These are phyloP conservation scores for Carex myosuroides DNA, from an alignment of 176 grass and related monocot species.

Conservation along the genomic window DNA sequence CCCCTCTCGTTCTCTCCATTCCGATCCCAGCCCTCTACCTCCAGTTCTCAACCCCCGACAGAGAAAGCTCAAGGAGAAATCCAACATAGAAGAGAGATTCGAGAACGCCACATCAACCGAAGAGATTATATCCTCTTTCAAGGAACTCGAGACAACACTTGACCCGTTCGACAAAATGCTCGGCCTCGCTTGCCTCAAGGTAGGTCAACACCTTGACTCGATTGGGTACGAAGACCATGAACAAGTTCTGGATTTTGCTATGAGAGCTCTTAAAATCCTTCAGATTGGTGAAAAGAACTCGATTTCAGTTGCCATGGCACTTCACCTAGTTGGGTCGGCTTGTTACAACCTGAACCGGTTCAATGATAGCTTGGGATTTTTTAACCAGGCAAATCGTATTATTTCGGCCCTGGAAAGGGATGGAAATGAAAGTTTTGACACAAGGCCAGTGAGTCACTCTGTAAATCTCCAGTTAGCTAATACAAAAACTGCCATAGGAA, in stretches of 20 bases:
- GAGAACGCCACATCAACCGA: conserved; percentile 49
- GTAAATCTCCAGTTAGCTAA: conserved; percentile 67
- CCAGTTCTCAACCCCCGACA: neutral
- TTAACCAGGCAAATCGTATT: conserved; percentile 56
- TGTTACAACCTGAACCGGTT: conserved; percentile 74
- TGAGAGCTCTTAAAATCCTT: conserved; percentile 60
- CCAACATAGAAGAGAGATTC: conserved; percentile 51
- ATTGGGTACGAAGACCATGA: conserved; percentile 36
- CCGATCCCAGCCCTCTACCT: conserved; percentile 10
- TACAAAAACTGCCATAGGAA: conserved; percentile 79
- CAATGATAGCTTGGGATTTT: conserved; percentile 77
- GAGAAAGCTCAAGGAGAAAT: conserved; percentile 24
- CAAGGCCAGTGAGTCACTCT: conserved; percentile 69
- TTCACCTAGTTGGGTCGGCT: conserved; percentile 71
- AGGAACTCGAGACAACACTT: conserved; percentile 42
- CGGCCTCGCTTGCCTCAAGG: conserved; percentile 91
- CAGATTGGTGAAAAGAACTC: conserved; percentile 36
- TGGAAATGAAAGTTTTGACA: conserved; percentile 41
- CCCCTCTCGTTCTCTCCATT: conserved; percentile 40
- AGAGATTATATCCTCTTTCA: conserved; percentile 51
- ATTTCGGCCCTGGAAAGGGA: conserved; percentile 15
- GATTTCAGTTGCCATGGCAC: conserved; percentile 85
- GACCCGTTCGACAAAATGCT: conserved; percentile 51
- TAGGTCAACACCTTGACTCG: conserved; percentile 83
- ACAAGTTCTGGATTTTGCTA: conserved; percentile 46